Evolutionary conservation across 176 grass and related monocot genomes (phyloP), one percentile per base, ranked within the genome.

Genomic region (Ananas comosus): DNA sequence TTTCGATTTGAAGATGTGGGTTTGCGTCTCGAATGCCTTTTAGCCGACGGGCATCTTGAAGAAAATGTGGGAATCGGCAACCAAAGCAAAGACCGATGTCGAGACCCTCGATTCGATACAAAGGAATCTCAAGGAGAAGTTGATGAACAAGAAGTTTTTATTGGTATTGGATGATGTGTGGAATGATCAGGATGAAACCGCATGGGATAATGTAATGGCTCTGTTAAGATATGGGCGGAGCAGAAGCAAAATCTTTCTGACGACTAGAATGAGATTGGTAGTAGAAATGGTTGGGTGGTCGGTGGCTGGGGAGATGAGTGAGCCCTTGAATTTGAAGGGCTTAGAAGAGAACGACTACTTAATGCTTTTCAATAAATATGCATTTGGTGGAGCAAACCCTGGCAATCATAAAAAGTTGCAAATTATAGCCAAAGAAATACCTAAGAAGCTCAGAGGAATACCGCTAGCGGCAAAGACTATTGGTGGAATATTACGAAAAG

Each of bases 151-250:
- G 53, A 82, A 68, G 49, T 76, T 71, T 82, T 66, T 82, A 17
- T 47, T 82, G 51, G 80, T 82, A 0, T 50, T 82, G 12, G 80
- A 82, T 66, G 73, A 76, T 76, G 80, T 82, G n/a, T 82, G 80
- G 73, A 70, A 82, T 54, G 50, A 82, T 8, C 0, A 9, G 3
- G 72, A 76, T 58, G 23, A 18, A 14, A 25, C 27, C 7, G 48
- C 9, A 51, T 82, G 72, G 65, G 2, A 48, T 17, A 51, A 53
- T 1, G 0, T 71, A n/a, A 29, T 71, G 53, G 9, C 48, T 33
- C 72, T 57, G 18, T 51, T 82, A 16, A 68, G 49, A 49, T 51
- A 13, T 71, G 80, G 63, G 13, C 10, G 2, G 13, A 6, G 10
- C n/a, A 56, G 67, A 51, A 82, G 80, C 48, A 82, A 76, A 29